These are phyloP conservation scores for Colletotrichum liaoningense DNA, from an alignment of 2,329 filamentous ascomycete genomes.

Conservation along the genomic window DNA sequence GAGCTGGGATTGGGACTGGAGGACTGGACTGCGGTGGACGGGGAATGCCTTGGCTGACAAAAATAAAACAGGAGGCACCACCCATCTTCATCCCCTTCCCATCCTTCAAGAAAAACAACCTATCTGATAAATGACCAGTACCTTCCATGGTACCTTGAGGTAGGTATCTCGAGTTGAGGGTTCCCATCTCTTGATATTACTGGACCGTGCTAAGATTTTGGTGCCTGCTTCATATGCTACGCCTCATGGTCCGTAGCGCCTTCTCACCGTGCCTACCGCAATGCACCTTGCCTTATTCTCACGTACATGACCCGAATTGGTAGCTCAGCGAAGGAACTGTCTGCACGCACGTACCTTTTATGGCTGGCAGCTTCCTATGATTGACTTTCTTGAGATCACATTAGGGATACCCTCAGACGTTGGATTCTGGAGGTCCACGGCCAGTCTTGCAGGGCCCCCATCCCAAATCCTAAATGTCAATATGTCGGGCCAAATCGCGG, in stretches of 20 bases:
- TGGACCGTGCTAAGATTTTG: slow-evolving; percentile 1
- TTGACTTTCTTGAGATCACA: slow-evolving; percentile 9
- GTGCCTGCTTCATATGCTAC: slow-evolving; percentile 21
- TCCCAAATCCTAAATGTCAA: background rate
- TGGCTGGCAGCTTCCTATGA: background rate
- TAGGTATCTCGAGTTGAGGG: background rate
- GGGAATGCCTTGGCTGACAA: slow-evolving; percentile 29
- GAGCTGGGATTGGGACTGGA: slow-evolving; percentile 1
- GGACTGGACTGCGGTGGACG: background rate
- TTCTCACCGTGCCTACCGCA: background rate
- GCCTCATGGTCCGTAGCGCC: background rate
- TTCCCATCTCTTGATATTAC: slow-evolving; percentile 9
- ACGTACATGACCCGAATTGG: slow-evolving; percentile 1
- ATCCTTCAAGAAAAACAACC: background rate
- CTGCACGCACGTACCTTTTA: slow-evolving; percentile 20
- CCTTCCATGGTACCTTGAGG: background rate
- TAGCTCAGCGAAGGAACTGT: background rate
- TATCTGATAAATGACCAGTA: background rate
- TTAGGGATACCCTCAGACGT: background rate
- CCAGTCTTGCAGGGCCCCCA: background rate
- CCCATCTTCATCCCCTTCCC: slow-evolving; percentile 1
- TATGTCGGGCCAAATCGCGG: slow-evolving; percentile 1
- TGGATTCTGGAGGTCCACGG: background rate
- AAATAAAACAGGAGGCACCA: slow-evolving; percentile 27
- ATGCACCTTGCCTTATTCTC: background rate